Base-by-base conservation (phyloP, 2,329 filamentous ascomycete species). In the Hypocrella siamensis region DNA sequence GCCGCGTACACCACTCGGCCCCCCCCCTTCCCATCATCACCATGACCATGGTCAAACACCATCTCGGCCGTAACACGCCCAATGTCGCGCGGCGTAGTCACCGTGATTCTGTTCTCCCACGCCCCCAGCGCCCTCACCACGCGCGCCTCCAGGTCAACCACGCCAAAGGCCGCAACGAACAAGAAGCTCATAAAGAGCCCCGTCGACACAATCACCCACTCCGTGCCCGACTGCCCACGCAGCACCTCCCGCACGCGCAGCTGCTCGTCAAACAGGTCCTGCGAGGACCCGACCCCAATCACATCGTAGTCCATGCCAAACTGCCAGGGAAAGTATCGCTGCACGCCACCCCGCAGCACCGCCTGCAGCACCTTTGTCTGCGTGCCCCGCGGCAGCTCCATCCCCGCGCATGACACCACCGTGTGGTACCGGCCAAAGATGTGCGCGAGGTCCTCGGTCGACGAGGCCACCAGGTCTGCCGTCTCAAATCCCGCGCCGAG, bases 141-240 rank as follows among this genome's bases (percentile, higher is more conserved):
- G 4, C 51, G 40, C 5, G 39, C 24, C 2, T 41, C 34, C 1
- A 65, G 38, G 42, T 74, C 65, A 0, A 82, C 70, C 4, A 79
- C 61, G 0, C 75, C 76, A 52, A 79, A 82, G 2, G 49, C 62
- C 2, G 54, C 45, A 35, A 73, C 60, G 42, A 83, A 81, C 14
- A 83, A 43, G 43, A 82, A 83, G 40, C 67, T 75, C 54, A 70
- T 77, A 42, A 82, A 83, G 38, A 83, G 57, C 0, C 77, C 78
- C 10, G 73, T 77, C n/a, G 68, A 74, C 1, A 82, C 58, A 35
- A 82, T 65, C 4, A 65, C 58, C 78, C 77, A 83, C 18, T 57
- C 53, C 5, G 65, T 67, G 6, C 33, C 27, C 0, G 39, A 33
- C 44, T 75, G 66, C 1, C 40, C 48, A 2, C 69, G 51, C 6